phyloP scores from a whole-genome alignment of 306 rosid genomes.

The Medicago ruthenica region DNA sequence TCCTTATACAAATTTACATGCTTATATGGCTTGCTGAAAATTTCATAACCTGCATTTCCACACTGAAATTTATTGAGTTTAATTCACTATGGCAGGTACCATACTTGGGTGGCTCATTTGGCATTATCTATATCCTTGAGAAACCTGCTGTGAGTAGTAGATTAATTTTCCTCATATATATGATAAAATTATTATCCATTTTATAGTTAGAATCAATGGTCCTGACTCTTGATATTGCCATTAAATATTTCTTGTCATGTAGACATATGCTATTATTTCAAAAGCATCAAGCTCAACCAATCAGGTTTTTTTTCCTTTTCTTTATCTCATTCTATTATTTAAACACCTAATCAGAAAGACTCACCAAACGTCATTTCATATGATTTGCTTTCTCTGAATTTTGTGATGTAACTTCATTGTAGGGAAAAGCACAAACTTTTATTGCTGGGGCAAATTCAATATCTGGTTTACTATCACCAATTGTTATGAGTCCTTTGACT shows the following conservation, averaged over 20 bases:
- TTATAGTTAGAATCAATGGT: conserved; percentile 19
- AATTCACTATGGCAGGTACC: conserved; percentile 66
- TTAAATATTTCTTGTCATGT: conserved; percentile 41
- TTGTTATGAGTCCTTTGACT: conserved; percentile 83
- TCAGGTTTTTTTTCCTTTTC: conserved; percentile 59
- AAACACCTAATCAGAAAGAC: conserved; percentile 7
- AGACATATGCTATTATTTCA: conserved; percentile 81
- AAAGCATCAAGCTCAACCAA: conserved; percentile 71
- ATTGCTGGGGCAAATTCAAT: conserved; percentile 80
- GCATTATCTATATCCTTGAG: conserved; percentile 67
- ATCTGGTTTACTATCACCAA: conserved; percentile 73
- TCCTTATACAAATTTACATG: conserved; percentile 7
- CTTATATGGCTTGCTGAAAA: conserved; percentile 6
- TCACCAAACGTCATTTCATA: too few species aligned
- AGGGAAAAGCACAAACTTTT: conserved; percentile 88
- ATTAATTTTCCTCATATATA: neutral
- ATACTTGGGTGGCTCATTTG: conserved; percentile 71
- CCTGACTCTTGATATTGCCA: neutral
- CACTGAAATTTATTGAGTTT: conserved; percentile 22
- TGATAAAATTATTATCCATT: conserved; percentile 4
- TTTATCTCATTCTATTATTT: neutral
- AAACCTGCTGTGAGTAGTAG: conserved; percentile 71
- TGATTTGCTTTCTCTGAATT: too few species aligned
- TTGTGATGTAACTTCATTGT: neutral
- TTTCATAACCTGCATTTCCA: neutral